Evolutionary conservation across 2,329 filamentous ascomycete species (phyloP), one percentile per base, ranked within the genome.

Genomic region (Neonectria neomacrospora): DNA sequence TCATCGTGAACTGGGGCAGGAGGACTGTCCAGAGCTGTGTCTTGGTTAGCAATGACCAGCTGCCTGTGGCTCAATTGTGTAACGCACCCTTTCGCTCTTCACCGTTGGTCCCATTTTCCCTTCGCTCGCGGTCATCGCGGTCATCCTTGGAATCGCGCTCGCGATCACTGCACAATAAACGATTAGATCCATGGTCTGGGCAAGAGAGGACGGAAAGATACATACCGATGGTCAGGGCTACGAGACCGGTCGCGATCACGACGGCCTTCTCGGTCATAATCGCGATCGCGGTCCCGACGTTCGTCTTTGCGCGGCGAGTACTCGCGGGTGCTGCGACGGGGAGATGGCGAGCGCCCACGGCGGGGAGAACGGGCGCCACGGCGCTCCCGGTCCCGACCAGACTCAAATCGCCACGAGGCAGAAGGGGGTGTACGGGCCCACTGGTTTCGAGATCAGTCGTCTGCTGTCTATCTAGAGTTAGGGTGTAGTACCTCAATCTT

Each of bases 391-490:
- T 93, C 91, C 75, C 91, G 89, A 65, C 94, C 95, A 71, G 93
- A 94, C 80, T 97, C 96, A 78, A 99, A 99, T 66, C 96, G 92
- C 96, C 96, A 99, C 30, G 94, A 98, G 56, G 96, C 96, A 71
- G 96, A 98, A 53, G 96, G 96, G 74, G 96, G 96, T 75, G 96
- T 99, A 74, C 96, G 93, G 74, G 96, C 96, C 96, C 96, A 99
- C 96, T 99, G 68, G 6, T 32, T 11, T 16, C 5, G 14, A 16
- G 3, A 23, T 71, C 22, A 58, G 58, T 44, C 26, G 57, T 44
- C 23, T 50, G 47, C n/a, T 3, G 42, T 32, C 20, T 8, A 7
- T 18, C 2, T 5, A 10, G 23, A 8, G 8, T 30, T 16, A 11
- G n/a, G 26, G 16, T 11, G 18, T 72, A 87, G 71, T 82, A 97